Base-by-base conservation (phyloP, 75 land plant genomes). In the Selaginella moellendorffii region DNA sequence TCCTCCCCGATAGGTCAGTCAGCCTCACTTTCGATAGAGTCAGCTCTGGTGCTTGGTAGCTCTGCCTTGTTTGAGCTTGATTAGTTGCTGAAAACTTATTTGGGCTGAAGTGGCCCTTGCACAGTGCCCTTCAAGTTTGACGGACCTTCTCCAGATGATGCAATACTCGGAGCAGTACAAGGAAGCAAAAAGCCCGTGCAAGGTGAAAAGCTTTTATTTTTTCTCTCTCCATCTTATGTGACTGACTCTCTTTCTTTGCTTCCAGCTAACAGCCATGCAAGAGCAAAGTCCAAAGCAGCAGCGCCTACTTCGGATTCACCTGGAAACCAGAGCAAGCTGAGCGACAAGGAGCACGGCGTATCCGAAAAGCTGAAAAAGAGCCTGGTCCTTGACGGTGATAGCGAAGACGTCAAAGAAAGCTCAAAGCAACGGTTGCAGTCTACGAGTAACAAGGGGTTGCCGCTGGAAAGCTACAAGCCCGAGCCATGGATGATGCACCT, bases 111-210 rank as follows among this genome's bases (percentile, higher is more conserved):
- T 61, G 29, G 29, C 27, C 19, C 28, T 23, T 20, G 12, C 69
- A 51, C 88, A 88, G 93, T 68, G 22, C 83, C 88, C 42, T 88
- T 85, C 77, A 72, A 82, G 69, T 88, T 88, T 79, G 93, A 88
- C 72, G 65, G 42, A 54, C 93, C 81, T 27, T 88, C 93, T 54
- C 88, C 93, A 18, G 93, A 88, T 77, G 93, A 88, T 66, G 30
- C 80, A 63, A 82, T 84, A 53, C 71, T 73, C 12, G 67, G 64
- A 63, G 46, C 72, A 22, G 56, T 21, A 5, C 28, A 31, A 75
- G 78, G 26, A 53, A 5, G 59, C 21, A 56, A 56, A 19, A 19
- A 46, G 10, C 14, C 14, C 51, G 10, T 46, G 51, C 10, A 46
- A 46, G 51, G 26, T 8, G 18, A 23, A 20, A 36, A 26, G 14